phyloP scores from a whole-genome alignment of 495 filamentous ascomycete species.

The Penicillium odoratum region DNA sequence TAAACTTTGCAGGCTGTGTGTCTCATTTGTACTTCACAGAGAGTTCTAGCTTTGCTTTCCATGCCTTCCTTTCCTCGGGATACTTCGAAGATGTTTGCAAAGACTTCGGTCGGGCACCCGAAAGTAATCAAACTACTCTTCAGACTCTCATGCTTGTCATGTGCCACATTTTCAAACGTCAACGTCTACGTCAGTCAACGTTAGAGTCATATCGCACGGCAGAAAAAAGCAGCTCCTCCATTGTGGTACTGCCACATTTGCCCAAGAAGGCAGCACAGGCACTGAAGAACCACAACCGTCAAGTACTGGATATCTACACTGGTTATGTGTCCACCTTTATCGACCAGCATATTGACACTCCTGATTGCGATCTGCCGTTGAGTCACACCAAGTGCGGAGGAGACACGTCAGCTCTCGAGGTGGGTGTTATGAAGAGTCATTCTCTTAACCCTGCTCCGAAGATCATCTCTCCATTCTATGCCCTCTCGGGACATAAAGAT shows the following conservation, averaged over 20 bases:
- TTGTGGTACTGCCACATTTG: constrained; percentile 63
- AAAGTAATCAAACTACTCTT: constrained; percentile 25
- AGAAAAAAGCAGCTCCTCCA: constrained; percentile 51
- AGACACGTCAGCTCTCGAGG: neutral
- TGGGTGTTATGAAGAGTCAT: constrained; percentile 9
- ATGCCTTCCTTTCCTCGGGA: constrained; percentile 65
- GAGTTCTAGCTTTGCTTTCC: constrained; percentile 70
- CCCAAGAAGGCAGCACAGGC: constrained; percentile 54
- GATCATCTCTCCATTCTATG: constrained; percentile 65
- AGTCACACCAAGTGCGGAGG: constrained; percentile 28
- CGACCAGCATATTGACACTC: constrained; percentile 55
- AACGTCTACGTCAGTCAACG: constrained; percentile 38
- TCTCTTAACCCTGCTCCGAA: constrained; percentile 24
- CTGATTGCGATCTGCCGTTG: constrained; percentile 59
- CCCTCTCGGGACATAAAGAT: constrained; percentile 67
- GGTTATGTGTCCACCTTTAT: constrained; percentile 69
- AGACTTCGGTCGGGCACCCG: constrained; percentile 40
- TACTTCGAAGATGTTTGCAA: constrained; percentile 66
- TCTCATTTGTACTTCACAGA: constrained; percentile 74
- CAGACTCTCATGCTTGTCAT: constrained; percentile 62
- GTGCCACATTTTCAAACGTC: constrained; percentile 66
- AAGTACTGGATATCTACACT: constrained; percentile 62
- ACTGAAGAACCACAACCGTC: constrained; percentile 59
- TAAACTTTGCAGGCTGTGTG: constrained; percentile 68
- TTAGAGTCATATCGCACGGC: constrained; percentile 44